A percentile compares a stretch with the other conserved stretches of the same genome.
These are phyloP conservation scores for Saccharata proteae DNA, from an alignment of 2,329 filamentous ascomycete genomes.

Conservation along the genomic window DNA sequence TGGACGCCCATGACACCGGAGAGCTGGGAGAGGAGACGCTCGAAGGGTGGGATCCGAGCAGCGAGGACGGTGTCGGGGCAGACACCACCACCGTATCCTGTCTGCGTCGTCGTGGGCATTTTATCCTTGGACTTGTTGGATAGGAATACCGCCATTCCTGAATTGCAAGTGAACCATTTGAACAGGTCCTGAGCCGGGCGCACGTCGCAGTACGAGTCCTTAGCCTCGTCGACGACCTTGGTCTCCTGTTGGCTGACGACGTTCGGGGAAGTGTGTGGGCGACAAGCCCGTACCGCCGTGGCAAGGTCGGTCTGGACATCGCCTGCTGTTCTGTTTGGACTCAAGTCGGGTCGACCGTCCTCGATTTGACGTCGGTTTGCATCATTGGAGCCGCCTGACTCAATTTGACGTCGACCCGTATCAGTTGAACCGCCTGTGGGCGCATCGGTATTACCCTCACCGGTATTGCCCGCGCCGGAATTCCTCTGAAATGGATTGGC, in stretches of 20 bases:
- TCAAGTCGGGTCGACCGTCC: too few species aligned
- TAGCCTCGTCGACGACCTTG: conserved; percentile 60
- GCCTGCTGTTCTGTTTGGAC: too few species aligned
- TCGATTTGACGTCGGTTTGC: too few species aligned
- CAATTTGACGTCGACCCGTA: too few species aligned
- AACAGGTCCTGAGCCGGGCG: conserved; percentile 58
- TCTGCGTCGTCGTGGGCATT: background rate
- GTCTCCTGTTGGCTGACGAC: conserved; percentile 64
- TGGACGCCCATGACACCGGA: background rate
- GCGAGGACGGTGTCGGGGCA: background rate
- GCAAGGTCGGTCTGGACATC: conserved; percentile 14
- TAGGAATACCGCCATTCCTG: conserved; percentile 6
- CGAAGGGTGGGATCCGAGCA: conserved; percentile 5
- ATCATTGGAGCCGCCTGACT: too few species aligned
- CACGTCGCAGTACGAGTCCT: conserved; percentile 75
- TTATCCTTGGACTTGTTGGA: background rate
- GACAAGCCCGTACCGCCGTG: conserved; percentile 66
- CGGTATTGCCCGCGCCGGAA: too few species aligned
- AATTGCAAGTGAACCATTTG: conserved; percentile 2
- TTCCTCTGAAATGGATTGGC: too few species aligned
- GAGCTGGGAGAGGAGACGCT: background rate
- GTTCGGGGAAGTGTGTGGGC: conserved; percentile 59
- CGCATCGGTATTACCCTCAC: too few species aligned
- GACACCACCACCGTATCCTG: background rate
- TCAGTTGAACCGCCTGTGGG: too few species aligned